Base-by-base conservation (phyloP, 2,329 filamentous ascomycete genomes). In the Endothia cerciana region DNA sequence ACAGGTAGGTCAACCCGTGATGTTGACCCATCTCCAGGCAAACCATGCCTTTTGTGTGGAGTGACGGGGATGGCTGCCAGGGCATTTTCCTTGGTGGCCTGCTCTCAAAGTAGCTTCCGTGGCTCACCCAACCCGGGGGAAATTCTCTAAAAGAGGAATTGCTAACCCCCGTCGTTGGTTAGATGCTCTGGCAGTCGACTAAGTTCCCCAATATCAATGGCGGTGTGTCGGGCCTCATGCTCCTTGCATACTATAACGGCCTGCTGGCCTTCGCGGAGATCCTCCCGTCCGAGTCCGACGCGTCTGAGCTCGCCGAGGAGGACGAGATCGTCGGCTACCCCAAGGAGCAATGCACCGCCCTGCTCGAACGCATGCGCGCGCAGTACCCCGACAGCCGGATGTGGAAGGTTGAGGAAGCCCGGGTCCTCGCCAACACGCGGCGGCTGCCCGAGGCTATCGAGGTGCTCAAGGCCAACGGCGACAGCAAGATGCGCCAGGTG, bases 191-290 rank as follows among this genome's bases (percentile, higher is more conserved):
- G 95, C 89, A 92, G 74, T 92, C 93, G 15, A 93, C 92, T 28
- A 88, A 89, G 60, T 95, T 94, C 75, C 80, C 89, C 68, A 97
- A 97, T 75, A 86, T 98, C 73, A 96, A 97, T 73, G 94, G 94
- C n/a, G 94, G 92, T 7, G 90, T 98, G 74, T 89, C 94, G 0
- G 92, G 90, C 0, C 83, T 98, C 49, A 86, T 92, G 33, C 81
- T 97, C 0, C 83, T 98, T 19, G 89, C 87, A 0, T 98, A 93
- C 77, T 97, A 97, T 78, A 97, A 97, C 74, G 91, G 90, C 6
- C 85, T 97, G 40, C 84, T 96, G 19, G 92, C 91, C 1, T 90
- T 93, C 70, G 92, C 93, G 68, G 95, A 99, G 74, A 97, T 99
- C 64, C 82, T 97, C 19, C 90, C 92, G 0, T 84, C 81, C 0